Conservation (phyloP, 345 rosid genomes). For the Mercurialis annua region DNA sequence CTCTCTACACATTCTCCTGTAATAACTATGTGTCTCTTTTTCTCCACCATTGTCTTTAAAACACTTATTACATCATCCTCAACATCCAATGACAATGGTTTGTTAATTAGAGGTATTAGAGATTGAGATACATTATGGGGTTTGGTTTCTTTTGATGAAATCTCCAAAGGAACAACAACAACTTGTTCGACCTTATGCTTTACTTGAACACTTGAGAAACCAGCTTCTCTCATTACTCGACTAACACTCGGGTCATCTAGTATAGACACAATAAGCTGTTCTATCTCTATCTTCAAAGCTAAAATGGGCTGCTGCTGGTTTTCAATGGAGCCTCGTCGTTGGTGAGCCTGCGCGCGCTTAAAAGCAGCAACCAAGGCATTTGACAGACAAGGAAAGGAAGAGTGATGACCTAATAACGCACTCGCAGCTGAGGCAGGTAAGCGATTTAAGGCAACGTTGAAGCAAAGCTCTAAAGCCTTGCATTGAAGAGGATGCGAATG, state of each 20-base stretch:
- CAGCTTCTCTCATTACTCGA: conserved; percentile 98
- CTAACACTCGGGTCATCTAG: conserved; percentile 96
- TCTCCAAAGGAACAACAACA: conserved; percentile 55
- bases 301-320: conserved; percentile 88
- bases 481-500: conserved; percentile 96
- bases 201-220: conserved; percentile 86
- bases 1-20: conserved; percentile 44
- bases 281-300: conserved; percentile 85
- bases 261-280: conserved; percentile 86
- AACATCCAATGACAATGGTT: conserved; percentile 22
- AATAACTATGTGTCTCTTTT: conserved; percentile 49
- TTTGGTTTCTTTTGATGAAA: conserved; percentile 34
- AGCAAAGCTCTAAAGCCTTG: conserved; percentile 93
- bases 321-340: conserved; percentile 82
- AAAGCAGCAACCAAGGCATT: conserved; percentile 96
- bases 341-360: conserved; percentile 98
- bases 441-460: conserved; percentile 94
- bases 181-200: conserved; percentile 78
- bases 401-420: conserved; percentile 58
- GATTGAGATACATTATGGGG: conserved; percentile 29
- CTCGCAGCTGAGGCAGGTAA: conserved; percentile 74
- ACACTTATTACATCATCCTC: conserved; percentile 43
- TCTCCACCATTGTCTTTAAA: conserved; percentile 34
- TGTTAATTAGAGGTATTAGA: conserved; percentile 23
- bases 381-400: conserved; percentile 67